Percentiles rank a stretch among this genome's conserved stretches.
phyloP scores from a whole-genome alignment of 192 early-diverging fungal genomes.

The Gryganskiella cystojenkinii region DNA sequence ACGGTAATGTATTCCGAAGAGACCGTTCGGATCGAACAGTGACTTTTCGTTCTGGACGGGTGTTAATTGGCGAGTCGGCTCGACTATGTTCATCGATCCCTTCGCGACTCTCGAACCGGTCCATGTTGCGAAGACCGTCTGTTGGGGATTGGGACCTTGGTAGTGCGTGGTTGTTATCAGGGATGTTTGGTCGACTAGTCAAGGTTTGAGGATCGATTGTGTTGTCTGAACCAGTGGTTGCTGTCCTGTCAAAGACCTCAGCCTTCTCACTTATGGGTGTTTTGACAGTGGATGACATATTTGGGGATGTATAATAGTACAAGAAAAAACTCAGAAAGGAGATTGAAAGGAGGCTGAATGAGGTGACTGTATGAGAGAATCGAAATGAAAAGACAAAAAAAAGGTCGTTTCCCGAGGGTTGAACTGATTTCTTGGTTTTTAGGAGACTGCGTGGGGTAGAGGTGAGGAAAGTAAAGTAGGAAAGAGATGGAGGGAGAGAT shows the following conservation, averaged over 20 bases:
- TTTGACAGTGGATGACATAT: too few species aligned
- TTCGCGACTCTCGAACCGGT: background rate
- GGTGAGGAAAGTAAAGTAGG: background rate
- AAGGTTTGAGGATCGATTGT: too few species aligned
- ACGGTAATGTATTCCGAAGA: conserved; percentile 18
- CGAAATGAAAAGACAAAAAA: too few species aligned
- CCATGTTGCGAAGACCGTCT: conserved; percentile 11
- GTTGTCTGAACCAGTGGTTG: too few species aligned
- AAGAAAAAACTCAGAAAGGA: too few species aligned
- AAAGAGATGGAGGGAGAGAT: background rate
- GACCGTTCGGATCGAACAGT: conserved; percentile 40
- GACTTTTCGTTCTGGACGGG: conserved; percentile 12
- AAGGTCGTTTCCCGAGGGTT: too few species aligned
- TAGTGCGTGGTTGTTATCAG: background rate
- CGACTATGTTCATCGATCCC: background rate
- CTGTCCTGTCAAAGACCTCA: too few species aligned
- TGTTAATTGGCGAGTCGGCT: conserved; percentile 4
- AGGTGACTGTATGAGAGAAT: too few species aligned
- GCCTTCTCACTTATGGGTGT: too few species aligned
- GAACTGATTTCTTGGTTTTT: background rate
- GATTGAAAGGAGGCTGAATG: too few species aligned
- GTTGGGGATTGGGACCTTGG: background rate
- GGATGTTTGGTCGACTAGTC: too few species aligned
- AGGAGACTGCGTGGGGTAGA: background rate
- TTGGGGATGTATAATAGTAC: too few species aligned